These are phyloP conservation scores for Tetrahymena elliotti DNA, from an alignment of 73 alveolate genomes.

Conservation along the genomic window DNA sequence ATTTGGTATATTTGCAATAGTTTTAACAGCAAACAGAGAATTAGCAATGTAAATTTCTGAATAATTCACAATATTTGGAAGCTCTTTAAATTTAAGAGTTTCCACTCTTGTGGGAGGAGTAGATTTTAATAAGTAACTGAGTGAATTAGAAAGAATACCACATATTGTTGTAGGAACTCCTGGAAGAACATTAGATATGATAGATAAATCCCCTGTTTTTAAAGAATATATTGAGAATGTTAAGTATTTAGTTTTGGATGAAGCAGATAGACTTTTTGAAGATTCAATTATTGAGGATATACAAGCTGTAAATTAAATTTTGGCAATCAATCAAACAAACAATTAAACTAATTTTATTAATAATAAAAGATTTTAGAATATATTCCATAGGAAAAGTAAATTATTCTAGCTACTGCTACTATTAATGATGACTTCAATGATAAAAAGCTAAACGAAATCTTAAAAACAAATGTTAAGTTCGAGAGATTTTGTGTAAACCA, in stretches of 20 bases:
- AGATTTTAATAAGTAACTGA: conserved; percentile 68
- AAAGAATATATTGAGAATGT: conserved; percentile 69
- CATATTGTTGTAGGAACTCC: conserved; percentile 94
- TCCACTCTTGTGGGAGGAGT: conserved; percentile 85
- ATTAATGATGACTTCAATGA: conserved; percentile 36
- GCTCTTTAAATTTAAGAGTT: conserved; percentile 67
- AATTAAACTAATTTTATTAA: not conserved
- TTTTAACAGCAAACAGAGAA: conserved; percentile 93
- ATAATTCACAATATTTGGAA: conserved; percentile 76
- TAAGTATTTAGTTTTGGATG: conserved; percentile 89
- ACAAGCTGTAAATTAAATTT: not conserved
- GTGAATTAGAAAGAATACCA: conserved; percentile 70
- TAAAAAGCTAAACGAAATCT: not conserved
- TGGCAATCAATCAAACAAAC: not conserved
- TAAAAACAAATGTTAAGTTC: not conserved
- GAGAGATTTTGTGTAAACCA: conserved; percentile 1
- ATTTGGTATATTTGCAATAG: conserved; percentile 80
- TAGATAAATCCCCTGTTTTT: conserved; percentile 46
- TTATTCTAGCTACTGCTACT: not conserved
- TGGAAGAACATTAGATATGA: conserved; percentile 74
- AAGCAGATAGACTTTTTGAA: conserved; percentile 86
- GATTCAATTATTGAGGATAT: conserved; percentile 28
- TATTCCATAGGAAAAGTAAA: not conserved
- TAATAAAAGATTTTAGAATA: not conserved
- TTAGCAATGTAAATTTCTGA: conserved; percentile 82